Percentiles rank a stretch among this genome's conserved stretches.
These are phyloP conservation scores for Talaromyces borbonicus DNA, from an alignment of 495 filamentous ascomycete genomes.

Conservation along the genomic window DNA sequence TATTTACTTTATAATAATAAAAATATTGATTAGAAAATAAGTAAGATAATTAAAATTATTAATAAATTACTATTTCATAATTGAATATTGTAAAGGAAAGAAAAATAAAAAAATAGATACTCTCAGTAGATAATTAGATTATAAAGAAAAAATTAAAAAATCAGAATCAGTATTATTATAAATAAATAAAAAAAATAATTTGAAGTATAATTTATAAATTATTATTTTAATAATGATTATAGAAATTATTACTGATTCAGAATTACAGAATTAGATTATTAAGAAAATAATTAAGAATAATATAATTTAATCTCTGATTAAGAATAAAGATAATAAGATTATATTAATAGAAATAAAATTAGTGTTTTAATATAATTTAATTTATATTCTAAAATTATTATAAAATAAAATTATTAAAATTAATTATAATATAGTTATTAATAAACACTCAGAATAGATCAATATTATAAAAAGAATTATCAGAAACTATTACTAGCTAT, in stretches of 20 bases:
- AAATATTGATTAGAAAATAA: background rate
- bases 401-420: background rate
- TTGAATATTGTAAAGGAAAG: too few species aligned
- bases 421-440: too few species aligned
- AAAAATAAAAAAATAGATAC: too few species aligned
- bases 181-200: too few species aligned
- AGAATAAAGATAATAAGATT: too few species aligned
- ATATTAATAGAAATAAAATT: background rate
- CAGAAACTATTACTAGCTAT: background rate
- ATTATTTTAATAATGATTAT: background rate
- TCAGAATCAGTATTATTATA: too few species aligned
- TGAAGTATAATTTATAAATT: too few species aligned
- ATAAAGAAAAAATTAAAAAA: too few species aligned
- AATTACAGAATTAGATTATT: background rate
- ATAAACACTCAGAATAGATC: too few species aligned
- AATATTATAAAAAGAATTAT: background rate
- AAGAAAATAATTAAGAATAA: background rate
- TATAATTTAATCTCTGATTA: background rate
- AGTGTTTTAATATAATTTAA: background rate
- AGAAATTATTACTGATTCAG: background rate
- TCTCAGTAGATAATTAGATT: too few species aligned
- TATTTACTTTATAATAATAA: background rate
- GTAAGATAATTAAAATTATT: too few species aligned
- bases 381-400: background rate
- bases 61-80: too few species aligned